Base-by-base conservation (phyloP, 306 rosid species). In the Vachellia pachyceras region DNA sequence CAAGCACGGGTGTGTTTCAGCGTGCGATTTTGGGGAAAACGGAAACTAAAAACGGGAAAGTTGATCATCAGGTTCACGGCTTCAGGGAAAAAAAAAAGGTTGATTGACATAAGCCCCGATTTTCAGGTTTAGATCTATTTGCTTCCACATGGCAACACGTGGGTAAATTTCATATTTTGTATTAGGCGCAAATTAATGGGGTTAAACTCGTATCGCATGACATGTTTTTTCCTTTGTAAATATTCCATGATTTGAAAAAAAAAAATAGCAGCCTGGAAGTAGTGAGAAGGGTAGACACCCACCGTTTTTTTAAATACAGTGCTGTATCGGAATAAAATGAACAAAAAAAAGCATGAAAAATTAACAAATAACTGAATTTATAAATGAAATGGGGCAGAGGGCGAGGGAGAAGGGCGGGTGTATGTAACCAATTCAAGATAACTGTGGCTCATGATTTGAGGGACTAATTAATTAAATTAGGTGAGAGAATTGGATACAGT, bases 321-420 rank as follows among this genome's bases (percentile, higher is more conserved):
- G 25, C 66, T 25, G 7, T 3, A 5, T 60, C 6, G 6, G n/a
- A 60, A 25, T 12, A 29, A 29, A 25, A 23, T 25, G 37, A 5
- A 10, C 15, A n/a, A n/a, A 40, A 9, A 54, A 54, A 7, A 54
- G n/a, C 0, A 54, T 1, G 10, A 29, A 41, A 41, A 3, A 40
- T 18, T 18, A 80, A 57, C 79, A 3, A 20, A 69, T 3, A 70
- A 61, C 35, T 20, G 6, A 58, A 10, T 25, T 29, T 29, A 2
- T 57, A 0, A 20, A 8, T 25, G 57, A 45, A 37, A 2, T 23
- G 10, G 35, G 22, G 1, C 20, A 73, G 5, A 81, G 66, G 33
- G 33, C 33, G 33, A 29, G 33, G 83, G n/a, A n/a, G n/a, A n/a
- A n/a, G n/a, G 76, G 89, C 79, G 52, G 91, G 87, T 87, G 86